phyloP scores from a whole-genome alignment of 441 rosid genomes.

The Corymbia citriodora region DNA sequence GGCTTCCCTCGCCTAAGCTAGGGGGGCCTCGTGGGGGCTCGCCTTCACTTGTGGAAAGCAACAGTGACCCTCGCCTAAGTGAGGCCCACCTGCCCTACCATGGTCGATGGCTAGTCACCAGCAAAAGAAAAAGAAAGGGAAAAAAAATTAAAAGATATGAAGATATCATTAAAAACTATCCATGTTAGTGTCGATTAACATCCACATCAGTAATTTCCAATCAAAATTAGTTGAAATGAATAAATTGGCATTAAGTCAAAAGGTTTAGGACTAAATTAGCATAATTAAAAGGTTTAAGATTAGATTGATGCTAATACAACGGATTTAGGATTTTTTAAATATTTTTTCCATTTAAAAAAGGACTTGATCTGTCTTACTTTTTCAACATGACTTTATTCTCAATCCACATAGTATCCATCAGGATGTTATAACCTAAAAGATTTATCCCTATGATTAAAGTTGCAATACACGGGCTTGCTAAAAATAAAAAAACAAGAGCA shows the following conservation, averaged over 20 bases:
- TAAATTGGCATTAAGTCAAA: background rate
- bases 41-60: rapidly evolving
- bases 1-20: no score
- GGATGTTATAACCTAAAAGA: background rate
- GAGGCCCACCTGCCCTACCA: no score
- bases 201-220: rapidly evolving
- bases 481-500: background rate
- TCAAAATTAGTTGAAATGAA: no score
- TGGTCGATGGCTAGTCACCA: no score
- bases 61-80: rapidly evolving
- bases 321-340: rapidly evolving
- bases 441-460: background rate
- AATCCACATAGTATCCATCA: no score
- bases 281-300: no score
- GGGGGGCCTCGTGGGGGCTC: no score
- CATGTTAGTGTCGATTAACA: rapidly evolving
- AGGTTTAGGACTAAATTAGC: no score
- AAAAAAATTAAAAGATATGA: no score
- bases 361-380: background rate
- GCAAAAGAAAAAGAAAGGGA: rapidly evolving
- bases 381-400: no score
- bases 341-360: background rate
- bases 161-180: no score
- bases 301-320: background rate
- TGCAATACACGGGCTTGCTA: background rate